Base-by-base conservation (phyloP, 805 yeast species). In the Candida rishiriensis region DNA sequence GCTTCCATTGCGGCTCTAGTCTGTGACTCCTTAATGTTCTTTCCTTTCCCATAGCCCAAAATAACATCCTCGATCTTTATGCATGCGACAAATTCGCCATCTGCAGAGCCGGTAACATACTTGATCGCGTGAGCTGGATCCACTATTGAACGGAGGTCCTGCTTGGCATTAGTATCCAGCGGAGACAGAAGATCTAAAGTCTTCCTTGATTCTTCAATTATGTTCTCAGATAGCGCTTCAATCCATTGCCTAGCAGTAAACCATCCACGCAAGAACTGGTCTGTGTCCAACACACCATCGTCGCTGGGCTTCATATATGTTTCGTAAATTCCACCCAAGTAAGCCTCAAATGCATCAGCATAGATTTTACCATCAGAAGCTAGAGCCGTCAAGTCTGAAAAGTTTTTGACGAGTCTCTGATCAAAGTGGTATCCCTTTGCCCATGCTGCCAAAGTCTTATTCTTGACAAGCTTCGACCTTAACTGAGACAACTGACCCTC, bases 311-410 rank as follows among this genome's bases (percentile, higher is more conserved):
- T 38, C 40, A 38, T 29, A 13, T 30, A 38, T 16, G 13, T 12
- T n/a, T 38, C 40, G 31, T 38, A 38, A 21, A 88, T 63, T 0
- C 88, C 97, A 10, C 95, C 97, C 35, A 89, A 69, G 52, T 89
- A 89, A 1, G 96, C 96, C 64, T 89, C 97, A 59, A 89, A 85
- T 0, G 83, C 78, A 68, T 89, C 97, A 0, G 97, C 95, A 54
- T 72, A 74, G 4, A 83, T 68, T 59, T 89, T 89, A 51, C 74
- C 73, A 48, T 72, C 76, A 10, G 83, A 82, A 34, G 66, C 65
- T 34, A 65, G 61, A 39, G 70, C 65, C 12, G 70, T 51, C 3
- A 57, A 57, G 28, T 68, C 74, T 44, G 75, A 76, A 29, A 72
- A 68, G 51, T 75, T 72, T 42, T 74, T 69, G 48, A 71, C 69